Evolutionary conservation across 208 protist species (phyloP), one percentile per base, ranked within the genome.

Genomic region (Leishmania martiniquensis): DNA sequence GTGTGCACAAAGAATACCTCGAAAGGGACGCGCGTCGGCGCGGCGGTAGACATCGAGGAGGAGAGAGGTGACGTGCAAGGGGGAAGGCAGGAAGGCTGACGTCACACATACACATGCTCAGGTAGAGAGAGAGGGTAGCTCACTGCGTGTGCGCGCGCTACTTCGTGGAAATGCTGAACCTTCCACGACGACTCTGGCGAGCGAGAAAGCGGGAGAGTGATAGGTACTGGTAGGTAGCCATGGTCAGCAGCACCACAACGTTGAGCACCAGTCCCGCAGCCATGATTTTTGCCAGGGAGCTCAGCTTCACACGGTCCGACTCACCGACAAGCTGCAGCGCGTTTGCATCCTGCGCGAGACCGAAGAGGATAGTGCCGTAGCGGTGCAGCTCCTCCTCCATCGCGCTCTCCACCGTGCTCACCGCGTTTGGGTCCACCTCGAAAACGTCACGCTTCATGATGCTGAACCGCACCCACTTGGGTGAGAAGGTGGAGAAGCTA

Each of bases 391-490:
- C 66, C 72, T 85, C 76, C 77, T 91, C 89, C 76, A 93, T 86
- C 67, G 78, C 81, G 55, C 72, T 80, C 74, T 93, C 85, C 63
- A 89, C 79, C 60, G 80, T 84, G 75, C 79, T 80, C 59, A 86
- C 55, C 63, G 81, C 82, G 55, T 85, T 69, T 20, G 87, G 85
- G 80, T 91, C 86, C 12, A 87, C 62, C 75, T 90, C 85, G 47
- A 87, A 74, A 55, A 85, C 80, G 59, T 91, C 87, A 67, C 81
- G 85, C 80, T 91, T 91, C 66, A 90, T 65, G 44, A 94, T 76
- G 54, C 78, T 81, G 79, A 92, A 92, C 71, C 71, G 51, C 32
- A 92, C 76, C 90, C 90, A 94, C 87, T 92, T 94, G 7, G 90
- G 90, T n/a, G 87, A 90, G 59, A 86, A 0, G 4, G 76, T 77